These are phyloP conservation scores for Endocalyx cinctus DNA, from an alignment of 2,329 filamentous ascomycete genomes.

Conservation along the genomic window DNA sequence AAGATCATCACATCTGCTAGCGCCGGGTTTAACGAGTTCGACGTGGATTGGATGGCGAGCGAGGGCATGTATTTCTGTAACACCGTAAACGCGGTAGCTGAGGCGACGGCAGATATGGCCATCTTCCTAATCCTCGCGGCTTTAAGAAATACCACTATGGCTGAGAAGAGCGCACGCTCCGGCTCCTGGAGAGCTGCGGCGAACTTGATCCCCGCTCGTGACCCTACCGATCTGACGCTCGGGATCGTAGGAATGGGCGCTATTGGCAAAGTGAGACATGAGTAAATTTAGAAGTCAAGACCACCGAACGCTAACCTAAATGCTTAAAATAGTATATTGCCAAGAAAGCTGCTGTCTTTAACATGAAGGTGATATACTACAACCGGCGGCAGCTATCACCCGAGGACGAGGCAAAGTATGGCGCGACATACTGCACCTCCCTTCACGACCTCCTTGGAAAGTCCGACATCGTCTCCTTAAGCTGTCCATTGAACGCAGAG, in stretches of 20 bases:
- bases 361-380: conserved; percentile 33
- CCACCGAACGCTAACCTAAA: neutral
- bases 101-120: conserved; percentile 48
- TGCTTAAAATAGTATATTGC: conserved; percentile 11
- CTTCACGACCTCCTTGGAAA: conserved; percentile 34
- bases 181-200: conserved; percentile 33
- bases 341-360: conserved; percentile 2
- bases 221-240: conserved; percentile 39
- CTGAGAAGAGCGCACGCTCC: conserved; percentile 30
- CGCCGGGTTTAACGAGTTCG: conserved; percentile 44
- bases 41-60: conserved; percentile 36
- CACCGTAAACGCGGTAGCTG: conserved; percentile 45
- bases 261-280: conserved; percentile 38
- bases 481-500: conserved; percentile 9
- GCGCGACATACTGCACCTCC: conserved; percentile 30
- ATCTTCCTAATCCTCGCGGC: conserved; percentile 29
- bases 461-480: conserved; percentile 37
- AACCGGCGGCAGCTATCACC: conserved; percentile 33
- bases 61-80: conserved; percentile 50
- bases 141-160: conserved; percentile 39
- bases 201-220: conserved; percentile 29
- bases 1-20: conserved; percentile 42
- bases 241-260: conserved; percentile 45
- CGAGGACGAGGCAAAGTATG: conserved; percentile 29
- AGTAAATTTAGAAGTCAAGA: too few relatives aligned